Evolutionary conservation across 192 early-diverging fungal genomes (phyloP).

Genomic region (Radiomyces spectabilis): DNA sequence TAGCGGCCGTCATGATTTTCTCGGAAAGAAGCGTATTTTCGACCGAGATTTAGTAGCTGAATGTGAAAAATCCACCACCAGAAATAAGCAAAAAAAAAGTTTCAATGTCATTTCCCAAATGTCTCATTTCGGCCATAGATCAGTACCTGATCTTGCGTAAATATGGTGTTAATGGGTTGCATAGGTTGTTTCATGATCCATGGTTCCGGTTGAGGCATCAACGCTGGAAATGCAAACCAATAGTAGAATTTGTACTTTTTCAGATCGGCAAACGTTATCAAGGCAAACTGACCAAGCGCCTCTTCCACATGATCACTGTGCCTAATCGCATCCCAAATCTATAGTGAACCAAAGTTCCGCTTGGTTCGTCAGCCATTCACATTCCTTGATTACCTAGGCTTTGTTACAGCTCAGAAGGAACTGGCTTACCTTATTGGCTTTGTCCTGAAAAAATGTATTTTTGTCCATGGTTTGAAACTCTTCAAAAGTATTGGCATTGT

Average conservation of each 20-base stretch:
- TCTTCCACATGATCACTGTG: slow-evolving; percentile 53
- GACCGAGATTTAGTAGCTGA: background rate
- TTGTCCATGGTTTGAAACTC: slow-evolving; percentile 85
- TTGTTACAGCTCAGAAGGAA: too few species aligned
- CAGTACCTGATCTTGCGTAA: slow-evolving; percentile 1
- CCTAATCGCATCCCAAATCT: slow-evolving; percentile 68
- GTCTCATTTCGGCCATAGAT: background rate
- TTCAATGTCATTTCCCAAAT: background rate
- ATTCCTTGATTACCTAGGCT: too few species aligned
- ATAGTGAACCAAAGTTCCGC: too few species aligned
- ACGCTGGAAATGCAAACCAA: slow-evolving; percentile 91
- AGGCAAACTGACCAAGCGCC: slow-evolving; percentile 71
- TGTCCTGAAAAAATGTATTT: slow-evolving; percentile 48
- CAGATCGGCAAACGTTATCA: slow-evolving; percentile 92
- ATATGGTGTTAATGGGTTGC: background rate
- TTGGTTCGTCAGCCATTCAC: too few species aligned
- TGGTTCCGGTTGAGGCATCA: slow-evolving; percentile 56
- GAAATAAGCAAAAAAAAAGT: slow-evolving; percentile 3
- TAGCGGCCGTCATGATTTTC: background rate
- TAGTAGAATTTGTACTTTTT: slow-evolving; percentile 95
- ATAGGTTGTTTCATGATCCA: slow-evolving; percentile 30
- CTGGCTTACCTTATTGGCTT: slow-evolving; percentile 46
- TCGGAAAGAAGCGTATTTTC: background rate
- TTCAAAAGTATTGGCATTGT: slow-evolving; percentile 94
- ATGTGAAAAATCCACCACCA: too few species aligned